These are phyloP conservation scores for Patellifolia procumbens DNA, from an alignment of 179 eudicot species.

Conservation along the genomic window DNA sequence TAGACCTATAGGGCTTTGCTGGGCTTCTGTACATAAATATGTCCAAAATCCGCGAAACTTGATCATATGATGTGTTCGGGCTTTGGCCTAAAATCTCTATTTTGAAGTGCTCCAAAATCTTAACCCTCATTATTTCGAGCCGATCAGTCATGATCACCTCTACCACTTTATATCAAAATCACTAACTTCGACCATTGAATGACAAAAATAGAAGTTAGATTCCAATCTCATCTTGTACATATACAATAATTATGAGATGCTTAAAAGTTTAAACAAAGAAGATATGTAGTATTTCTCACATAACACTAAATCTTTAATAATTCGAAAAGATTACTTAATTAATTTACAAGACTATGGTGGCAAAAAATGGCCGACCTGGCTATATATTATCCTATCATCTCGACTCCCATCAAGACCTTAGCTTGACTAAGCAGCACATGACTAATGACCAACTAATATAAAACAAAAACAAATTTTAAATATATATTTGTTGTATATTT, in stretches of 20 bases:
- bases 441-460: neutral
- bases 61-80: too few species aligned
- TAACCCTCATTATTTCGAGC: too few species aligned
- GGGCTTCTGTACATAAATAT: too few species aligned
- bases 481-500: neutral
- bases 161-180: too few species aligned
- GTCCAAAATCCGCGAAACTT: too few species aligned
- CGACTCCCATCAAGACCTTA: neutral
- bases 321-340: neutral
- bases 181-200: too few species aligned
- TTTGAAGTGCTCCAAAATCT: too few species aligned
- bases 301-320: neutral
- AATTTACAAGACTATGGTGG: neutral
- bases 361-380: neutral
- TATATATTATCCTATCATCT: neutral
- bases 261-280: neutral
- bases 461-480: neutral
- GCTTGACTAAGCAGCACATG: conserved; percentile 17
- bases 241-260: neutral
- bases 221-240: neutral
- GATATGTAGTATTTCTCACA: neutral
- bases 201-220: neutral
- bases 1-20: too few species aligned
- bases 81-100: too few species aligned
- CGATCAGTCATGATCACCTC: too few species aligned